Evolutionary conservation across 1,284 basidiomycete genomes (phyloP).

Genomic region (Trichosporon coremiiforme): DNA sequence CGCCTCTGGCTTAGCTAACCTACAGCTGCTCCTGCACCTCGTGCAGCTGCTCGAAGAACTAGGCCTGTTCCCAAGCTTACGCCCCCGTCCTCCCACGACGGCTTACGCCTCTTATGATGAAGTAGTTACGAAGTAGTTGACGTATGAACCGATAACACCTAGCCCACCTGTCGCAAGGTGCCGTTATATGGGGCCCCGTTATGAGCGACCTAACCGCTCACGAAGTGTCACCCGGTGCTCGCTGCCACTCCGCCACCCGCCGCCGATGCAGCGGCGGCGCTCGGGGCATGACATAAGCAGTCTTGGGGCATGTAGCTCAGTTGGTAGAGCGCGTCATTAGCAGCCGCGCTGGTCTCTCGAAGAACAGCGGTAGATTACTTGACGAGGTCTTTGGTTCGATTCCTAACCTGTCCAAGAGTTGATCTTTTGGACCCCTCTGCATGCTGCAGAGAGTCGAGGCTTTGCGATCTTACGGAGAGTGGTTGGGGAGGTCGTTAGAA

Average conservation of each 20-base stretch:
- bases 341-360: not conserved
- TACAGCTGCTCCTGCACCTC: slow-evolving; percentile 5
- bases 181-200: no score
- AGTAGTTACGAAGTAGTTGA: not conserved
- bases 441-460: no score
- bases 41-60: slow-evolving; percentile 17
- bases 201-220: no score
- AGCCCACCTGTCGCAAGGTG: not conserved
- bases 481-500: no score
- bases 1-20: not conserved
- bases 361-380: not conserved
- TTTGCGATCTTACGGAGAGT: no score
- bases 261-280: not conserved
- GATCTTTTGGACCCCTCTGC: not conserved
- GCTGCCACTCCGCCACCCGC: no score
- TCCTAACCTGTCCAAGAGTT: slow-evolving; percentile 3
- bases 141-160: slow-evolving; percentile 4
- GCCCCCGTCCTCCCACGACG: not conserved
- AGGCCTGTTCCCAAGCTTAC: not conserved
- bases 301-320: slow-evolving; percentile 11
- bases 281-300: not conserved
- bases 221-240: no score
- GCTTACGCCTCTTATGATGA: not conserved
- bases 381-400: slow-evolving; percentile 14
- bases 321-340: slow-evolving; percentile 14